Base-by-base conservation (phyloP, 31 red algal genomes). In the Odonthalia washingtoniensis region DNA sequence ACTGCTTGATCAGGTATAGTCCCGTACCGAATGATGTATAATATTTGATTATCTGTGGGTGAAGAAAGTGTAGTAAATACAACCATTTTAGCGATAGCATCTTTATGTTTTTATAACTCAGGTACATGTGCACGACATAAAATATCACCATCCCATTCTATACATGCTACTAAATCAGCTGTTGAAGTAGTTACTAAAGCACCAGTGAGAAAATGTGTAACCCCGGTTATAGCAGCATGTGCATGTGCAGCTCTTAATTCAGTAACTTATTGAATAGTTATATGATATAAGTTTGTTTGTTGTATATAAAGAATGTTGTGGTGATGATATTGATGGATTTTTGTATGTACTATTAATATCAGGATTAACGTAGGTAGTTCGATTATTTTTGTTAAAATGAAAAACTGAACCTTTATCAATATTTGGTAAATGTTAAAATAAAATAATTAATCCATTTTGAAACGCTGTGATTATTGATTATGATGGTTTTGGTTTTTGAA, bases 41-140 rank as follows among this genome's bases (percentile, higher is more conserved):
- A 33, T 30, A 80, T 74, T 27, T 57, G 45, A 44, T 67, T 32
- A 1, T 53, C 74, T 24, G 34, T 34, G 2, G 44, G 39, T 6
- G 64, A 31, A 53, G 88, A 41, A 0, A 31, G 32, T 5, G 40
- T 37, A 14, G 32, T 60, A 40, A 60, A 33, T 74, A 89, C 81
- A 17, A 86, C 92, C 86, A 94, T 86, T 65, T 86, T 85, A 37
- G 42, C 65, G 9, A 94, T 42, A 18, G 86, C 92, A 27, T 74
- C 26, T 38, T 85, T 89, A 38, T 82, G 36, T 21, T 86, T 80
- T 18, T 90, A 37, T 33, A 94, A 40, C 60, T 94, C 92, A 1
- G 92, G 92, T 1, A 94, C 72, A 75, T 94, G 86, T 16, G 87
- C 68, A 44, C 92, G 86, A 86, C 92, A 94, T 40, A 94, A 70